phyloP scores from a whole-genome alignment of 371 early-diverging fungal species.

The Mucor ambiguus region DNA sequence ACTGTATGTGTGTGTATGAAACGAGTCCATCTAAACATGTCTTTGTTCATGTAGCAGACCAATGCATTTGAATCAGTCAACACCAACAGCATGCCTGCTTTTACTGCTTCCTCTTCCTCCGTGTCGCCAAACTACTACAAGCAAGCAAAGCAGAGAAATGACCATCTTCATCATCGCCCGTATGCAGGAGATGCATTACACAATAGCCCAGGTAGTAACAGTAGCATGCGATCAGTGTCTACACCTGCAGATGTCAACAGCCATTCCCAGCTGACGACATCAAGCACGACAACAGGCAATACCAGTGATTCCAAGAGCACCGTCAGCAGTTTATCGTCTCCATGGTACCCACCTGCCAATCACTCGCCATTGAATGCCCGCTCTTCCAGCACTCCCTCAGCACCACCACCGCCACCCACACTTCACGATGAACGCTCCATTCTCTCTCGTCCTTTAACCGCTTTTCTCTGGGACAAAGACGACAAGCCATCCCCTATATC shows the following conservation, averaged over 20 bases:
- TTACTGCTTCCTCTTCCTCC: background rate
- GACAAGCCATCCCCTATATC: slow-evolving; percentile 9
- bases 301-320: background rate
- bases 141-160: background rate
- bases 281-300: background rate
- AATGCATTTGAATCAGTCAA: background rate
- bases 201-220: slow-evolving; percentile 6
- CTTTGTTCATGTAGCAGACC: background rate
- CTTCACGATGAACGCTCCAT: slow-evolving; percentile 13
- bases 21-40: background rate
- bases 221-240: background rate
- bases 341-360: background rate
- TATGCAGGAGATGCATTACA: background rate
- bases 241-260: background rate
- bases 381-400: background rate
- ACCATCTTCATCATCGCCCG: background rate
- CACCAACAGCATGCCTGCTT: background rate
- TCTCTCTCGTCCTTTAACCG: slow-evolving; percentile 40
- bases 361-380: background rate
- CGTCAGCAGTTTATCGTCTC: background rate
- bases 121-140: background rate
- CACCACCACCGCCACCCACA: background rate
- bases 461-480: slow-evolving; percentile 39
- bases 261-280: slow-evolving; percentile 1
- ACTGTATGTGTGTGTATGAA: background rate